Evolutionary conservation across 140 eudicot genomes (phyloP).

Genomic region (Anethum foeniculum): DNA sequence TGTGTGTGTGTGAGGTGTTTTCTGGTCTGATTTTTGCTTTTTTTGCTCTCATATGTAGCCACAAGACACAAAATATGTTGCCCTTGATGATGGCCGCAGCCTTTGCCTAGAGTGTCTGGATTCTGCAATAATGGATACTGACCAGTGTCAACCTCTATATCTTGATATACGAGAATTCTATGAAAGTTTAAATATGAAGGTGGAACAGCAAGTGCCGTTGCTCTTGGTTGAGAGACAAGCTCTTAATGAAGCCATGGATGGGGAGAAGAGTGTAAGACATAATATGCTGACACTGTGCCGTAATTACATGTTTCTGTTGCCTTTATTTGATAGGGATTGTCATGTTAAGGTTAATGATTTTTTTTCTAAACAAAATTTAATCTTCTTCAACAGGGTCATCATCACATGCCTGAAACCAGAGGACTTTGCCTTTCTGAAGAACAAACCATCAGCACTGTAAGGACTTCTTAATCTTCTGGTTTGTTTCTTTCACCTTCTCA

Average conservation of each 20-base stretch:
- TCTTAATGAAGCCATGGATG: constrained; percentile 71
- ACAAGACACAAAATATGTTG: constrained; percentile 50
- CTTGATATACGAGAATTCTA: constrained; percentile 58
- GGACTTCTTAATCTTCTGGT: constrained; percentile 8
- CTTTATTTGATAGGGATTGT: background rate
- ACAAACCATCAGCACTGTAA: constrained; percentile 70
- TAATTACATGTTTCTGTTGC: background rate
- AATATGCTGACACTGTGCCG: background rate
- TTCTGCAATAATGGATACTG: constrained; percentile 72
- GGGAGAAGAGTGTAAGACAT: constrained; percentile 59
- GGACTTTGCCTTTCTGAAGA: constrained; percentile 86
- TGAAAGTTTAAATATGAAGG: constrained; percentile 58
- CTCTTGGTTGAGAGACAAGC: constrained; percentile 85
- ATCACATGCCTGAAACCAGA: constrained; percentile 86
- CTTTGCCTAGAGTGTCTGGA: constrained; percentile 78
- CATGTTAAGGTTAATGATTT: background rate
- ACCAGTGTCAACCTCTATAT: constrained; percentile 71
- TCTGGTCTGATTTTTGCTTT: background rate
- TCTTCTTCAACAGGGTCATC: constrained; percentile 51
- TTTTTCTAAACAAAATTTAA: background rate
- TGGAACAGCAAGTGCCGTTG: constrained; percentile 75
- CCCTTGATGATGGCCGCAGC: constrained; percentile 72
- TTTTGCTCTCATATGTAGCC: constrained; percentile 35
- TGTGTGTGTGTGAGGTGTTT: background rate
- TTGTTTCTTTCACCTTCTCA: constrained; percentile 1